These are phyloP conservation scores for Erigeron philadelphicus DNA, from an alignment of 140 eudicot species.

Conservation along the genomic window DNA sequence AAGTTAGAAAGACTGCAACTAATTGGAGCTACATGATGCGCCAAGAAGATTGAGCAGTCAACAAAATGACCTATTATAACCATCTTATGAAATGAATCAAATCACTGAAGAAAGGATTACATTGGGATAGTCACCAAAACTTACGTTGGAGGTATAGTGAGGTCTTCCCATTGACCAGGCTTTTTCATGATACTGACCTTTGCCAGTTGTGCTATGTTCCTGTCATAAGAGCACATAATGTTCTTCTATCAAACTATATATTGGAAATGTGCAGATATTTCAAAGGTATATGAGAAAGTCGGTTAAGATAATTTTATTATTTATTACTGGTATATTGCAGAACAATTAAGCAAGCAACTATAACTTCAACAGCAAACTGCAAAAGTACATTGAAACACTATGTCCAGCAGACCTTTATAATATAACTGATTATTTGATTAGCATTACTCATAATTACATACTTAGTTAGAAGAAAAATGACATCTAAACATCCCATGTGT, in stretches of 20 bases:
- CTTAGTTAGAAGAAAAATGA: neutral
- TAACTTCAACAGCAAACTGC: neutral
- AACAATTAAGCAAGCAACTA: neutral
- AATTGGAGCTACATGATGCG: too few species aligned
- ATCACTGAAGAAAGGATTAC: neutral
- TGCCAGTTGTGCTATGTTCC: slow-evolving; percentile 68
- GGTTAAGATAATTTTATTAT: neutral
- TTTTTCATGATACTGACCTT: slow-evolving; percentile 60
- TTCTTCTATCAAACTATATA: neutral
- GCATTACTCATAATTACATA: neutral
- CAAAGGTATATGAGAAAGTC: neutral
- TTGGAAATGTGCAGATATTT: neutral
- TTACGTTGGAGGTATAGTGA: slow-evolving; percentile 54
- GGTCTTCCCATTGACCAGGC: slow-evolving; percentile 65
- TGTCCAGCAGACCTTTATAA: neutral
- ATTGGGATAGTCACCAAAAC: slow-evolving; percentile 4
- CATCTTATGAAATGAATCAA: neutral
- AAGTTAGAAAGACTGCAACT: too few species aligned
- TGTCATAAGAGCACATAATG: slow-evolving; percentile 26
- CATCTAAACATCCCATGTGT: neutral
- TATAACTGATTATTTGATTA: neutral
- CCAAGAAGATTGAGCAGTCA: too few species aligned
- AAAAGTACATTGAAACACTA: neutral
- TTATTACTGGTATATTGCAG: neutral
- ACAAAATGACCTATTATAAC: neutral